Evolutionary conservation across 495 filamentous ascomycete species (phyloP).

Genomic region (Apodospora peruviana): DNA sequence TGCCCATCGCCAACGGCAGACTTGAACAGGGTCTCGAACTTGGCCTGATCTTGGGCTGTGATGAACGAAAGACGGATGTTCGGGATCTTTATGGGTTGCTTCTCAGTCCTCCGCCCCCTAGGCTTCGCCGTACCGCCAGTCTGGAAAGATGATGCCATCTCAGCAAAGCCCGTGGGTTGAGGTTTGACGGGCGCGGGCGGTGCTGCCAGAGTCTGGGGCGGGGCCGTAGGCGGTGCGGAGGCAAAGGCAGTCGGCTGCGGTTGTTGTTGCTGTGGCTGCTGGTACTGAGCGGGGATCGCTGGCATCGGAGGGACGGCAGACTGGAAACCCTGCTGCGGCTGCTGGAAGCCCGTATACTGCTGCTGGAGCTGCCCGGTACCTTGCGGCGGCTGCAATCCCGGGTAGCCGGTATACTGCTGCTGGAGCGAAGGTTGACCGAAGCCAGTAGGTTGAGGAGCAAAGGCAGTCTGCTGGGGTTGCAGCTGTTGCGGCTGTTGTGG

Average conservation of each 20-base stretch:
- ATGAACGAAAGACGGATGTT: slow-evolving; percentile 94
- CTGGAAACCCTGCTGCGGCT: slow-evolving; percentile 41
- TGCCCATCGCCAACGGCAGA: slow-evolving; percentile 81
- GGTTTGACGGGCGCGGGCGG: slow-evolving; percentile 52
- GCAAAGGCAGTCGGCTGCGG: slow-evolving; percentile 35
- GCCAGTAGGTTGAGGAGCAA: slow-evolving; percentile 56
- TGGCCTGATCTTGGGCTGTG: slow-evolving; percentile 89
- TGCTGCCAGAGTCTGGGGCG: slow-evolving; percentile 25
- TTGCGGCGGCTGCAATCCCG: slow-evolving; percentile 44
- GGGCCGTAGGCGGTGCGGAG: slow-evolving; percentile 22
- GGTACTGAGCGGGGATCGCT: slow-evolving; percentile 49
- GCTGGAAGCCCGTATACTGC: slow-evolving; percentile 52
- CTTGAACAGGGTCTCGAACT: slow-evolving; percentile 98
- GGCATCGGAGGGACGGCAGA: slow-evolving; percentile 51
- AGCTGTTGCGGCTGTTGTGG: slow-evolving; percentile 57
- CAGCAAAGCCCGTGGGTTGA: slow-evolving; percentile 67
- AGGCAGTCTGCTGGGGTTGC: slow-evolving; percentile 56
- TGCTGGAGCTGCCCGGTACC: slow-evolving; percentile 48
- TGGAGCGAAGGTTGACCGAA: slow-evolving; percentile 54
- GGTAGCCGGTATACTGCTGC: slow-evolving; percentile 57
- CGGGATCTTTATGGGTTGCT: slow-evolving; percentile 65
- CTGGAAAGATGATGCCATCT: slow-evolving; percentile 84
- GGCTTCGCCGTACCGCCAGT: slow-evolving; percentile 49
- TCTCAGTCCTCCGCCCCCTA: slow-evolving; percentile 39
- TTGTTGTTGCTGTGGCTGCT: slow-evolving; percentile 39